Conservation (phyloP, 2,329 filamentous ascomycete species). For the Nigrospora sphaerica region DNA sequence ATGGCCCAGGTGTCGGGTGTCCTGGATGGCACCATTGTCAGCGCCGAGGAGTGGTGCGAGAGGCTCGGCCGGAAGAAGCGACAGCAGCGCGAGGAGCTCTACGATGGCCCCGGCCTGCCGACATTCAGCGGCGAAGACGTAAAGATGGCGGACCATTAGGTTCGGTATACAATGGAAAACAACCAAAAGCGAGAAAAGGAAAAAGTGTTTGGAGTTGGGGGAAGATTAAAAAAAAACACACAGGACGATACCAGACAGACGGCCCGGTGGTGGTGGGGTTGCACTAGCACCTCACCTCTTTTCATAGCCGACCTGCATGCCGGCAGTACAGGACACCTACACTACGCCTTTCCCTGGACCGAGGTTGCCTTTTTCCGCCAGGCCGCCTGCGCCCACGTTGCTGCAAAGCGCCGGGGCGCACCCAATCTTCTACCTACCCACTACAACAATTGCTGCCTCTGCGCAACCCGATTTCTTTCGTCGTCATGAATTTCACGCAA, state of each 20-base stretch:
- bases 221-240: not conserved
- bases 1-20: slow-evolving; percentile 85
- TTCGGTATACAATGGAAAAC: not conserved
- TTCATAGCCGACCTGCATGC: not conserved
- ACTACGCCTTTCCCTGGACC: not conserved
- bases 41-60: slow-evolving; percentile 88
- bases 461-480: slow-evolving; percentile 5
- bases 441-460: slow-evolving; percentile 3
- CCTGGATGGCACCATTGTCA: slow-evolving; percentile 80
- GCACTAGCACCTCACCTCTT: not conserved
- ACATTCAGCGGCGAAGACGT: slow-evolving; percentile 1
- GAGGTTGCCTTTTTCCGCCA: slow-evolving; percentile 3
- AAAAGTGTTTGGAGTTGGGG: not conserved
- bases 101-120: slow-evolving; percentile 7
- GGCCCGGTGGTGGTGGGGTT: not conserved
- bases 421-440: slow-evolving; percentile 3
- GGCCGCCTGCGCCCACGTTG: not conserved
- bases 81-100: slow-evolving; percentile 20
- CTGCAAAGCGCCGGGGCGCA: no score
- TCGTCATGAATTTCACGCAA: slow-evolving; percentile 9
- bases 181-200: not conserved
- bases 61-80: slow-evolving; percentile 51
- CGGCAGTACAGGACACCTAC: not conserved
- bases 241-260: not conserved
- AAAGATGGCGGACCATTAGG: slow-evolving; percentile 1